A percentile compares a stretch with the other conserved stretches of the same genome.
These are phyloP conservation scores for Cerioporus squamosus DNA, from an alignment of 1,284 basidiomycete genomes.

Conservation along the genomic window DNA sequence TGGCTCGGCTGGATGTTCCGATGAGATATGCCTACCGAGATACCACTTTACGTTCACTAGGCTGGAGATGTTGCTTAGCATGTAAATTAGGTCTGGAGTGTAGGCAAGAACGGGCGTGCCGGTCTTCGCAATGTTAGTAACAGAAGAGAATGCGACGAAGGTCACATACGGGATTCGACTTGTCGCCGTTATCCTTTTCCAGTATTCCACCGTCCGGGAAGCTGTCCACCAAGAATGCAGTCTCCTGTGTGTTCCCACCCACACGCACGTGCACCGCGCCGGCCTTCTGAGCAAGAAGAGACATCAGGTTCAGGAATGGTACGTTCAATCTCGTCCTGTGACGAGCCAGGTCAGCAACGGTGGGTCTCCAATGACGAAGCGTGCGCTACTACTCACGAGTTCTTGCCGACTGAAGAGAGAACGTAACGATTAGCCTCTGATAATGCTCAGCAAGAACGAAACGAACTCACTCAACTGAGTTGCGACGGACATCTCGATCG, in stretches of 20 bases:
- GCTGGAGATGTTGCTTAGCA: conserved; percentile 45
- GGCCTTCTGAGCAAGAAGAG: conserved; percentile 57
- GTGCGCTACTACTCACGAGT: conserved; percentile 27
- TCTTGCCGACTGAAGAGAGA: conserved; percentile 12
- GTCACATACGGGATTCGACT: conserved; percentile 7
- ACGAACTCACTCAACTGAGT: conserved; percentile 47
- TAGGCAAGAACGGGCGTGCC: conserved; percentile 47
- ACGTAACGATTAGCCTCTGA: neutral
- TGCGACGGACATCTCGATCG: conserved; percentile 73
- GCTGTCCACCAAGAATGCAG: conserved; percentile 44
- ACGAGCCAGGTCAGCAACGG: neutral
- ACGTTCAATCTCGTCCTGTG: conserved; percentile 53
- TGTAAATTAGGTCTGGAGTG: conserved; percentile 46
- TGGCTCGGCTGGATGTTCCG: neutral
- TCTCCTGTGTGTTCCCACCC: conserved; percentile 77
- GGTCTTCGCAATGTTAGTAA: conserved; percentile 25
- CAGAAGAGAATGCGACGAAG: neutral
- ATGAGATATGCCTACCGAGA: conserved; percentile 31
- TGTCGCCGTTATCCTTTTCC: conserved; percentile 40
- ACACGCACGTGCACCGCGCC: conserved; percentile 65
- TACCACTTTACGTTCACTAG: conserved; percentile 47
- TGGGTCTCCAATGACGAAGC: neutral
- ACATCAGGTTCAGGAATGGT: conserved; percentile 75
- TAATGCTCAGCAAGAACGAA: too few relatives aligned
- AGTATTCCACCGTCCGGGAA: conserved; percentile 50